Evolutionary conservation across 805 yeast species (phyloP).

Genomic region (Soucietia sequanensis): DNA sequence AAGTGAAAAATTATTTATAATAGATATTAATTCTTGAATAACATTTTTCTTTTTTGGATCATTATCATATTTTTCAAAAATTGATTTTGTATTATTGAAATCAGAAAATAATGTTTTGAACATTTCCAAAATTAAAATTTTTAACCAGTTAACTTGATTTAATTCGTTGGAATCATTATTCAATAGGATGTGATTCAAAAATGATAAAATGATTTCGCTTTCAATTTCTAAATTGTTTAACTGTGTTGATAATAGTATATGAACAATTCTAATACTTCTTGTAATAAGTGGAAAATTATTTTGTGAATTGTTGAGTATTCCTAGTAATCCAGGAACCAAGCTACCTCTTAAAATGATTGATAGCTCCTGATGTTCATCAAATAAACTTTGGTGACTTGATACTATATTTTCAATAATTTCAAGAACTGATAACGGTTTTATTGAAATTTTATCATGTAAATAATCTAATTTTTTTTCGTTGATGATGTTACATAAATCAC

Average conservation of each 20-base stretch:
- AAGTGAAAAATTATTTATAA: slow-evolving; percentile 20
- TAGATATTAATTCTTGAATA: slow-evolving; percentile 50
- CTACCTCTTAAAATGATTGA: slow-evolving; percentile 63
- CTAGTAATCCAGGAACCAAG: slow-evolving; percentile 72
- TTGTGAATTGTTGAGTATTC: slow-evolving; percentile 54
- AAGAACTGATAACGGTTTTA: slow-evolving; percentile 61
- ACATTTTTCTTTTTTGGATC: slow-evolving; percentile 56
- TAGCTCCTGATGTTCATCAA: slow-evolving; percentile 61
- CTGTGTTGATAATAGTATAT: slow-evolving; percentile 56
- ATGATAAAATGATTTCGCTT: slow-evolving; percentile 75
- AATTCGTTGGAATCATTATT: slow-evolving; percentile 50
- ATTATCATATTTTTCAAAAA: slow-evolving; percentile 64
- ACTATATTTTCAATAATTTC: slow-evolving; percentile 82
- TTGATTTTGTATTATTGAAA: slow-evolving; percentile 45
- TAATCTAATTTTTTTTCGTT: slow-evolving; percentile 57
- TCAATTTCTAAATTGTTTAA: slow-evolving; percentile 67
- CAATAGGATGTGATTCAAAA: slow-evolving; percentile 70
- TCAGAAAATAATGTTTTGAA: slow-evolving; percentile 61
- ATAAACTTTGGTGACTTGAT: slow-evolving; percentile 56
- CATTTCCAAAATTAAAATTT: slow-evolving; percentile 69
- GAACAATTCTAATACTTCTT: slow-evolving; percentile 71
- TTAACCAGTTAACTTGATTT: slow-evolving; percentile 56
- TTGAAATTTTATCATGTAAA: slow-evolving; percentile 50
- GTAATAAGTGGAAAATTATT: slow-evolving; percentile 68
- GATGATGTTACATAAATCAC: slow-evolving; percentile 68